phyloP scores from a whole-genome alignment of 352 stramenopile genomes.

The Phytophthora idaei region DNA sequence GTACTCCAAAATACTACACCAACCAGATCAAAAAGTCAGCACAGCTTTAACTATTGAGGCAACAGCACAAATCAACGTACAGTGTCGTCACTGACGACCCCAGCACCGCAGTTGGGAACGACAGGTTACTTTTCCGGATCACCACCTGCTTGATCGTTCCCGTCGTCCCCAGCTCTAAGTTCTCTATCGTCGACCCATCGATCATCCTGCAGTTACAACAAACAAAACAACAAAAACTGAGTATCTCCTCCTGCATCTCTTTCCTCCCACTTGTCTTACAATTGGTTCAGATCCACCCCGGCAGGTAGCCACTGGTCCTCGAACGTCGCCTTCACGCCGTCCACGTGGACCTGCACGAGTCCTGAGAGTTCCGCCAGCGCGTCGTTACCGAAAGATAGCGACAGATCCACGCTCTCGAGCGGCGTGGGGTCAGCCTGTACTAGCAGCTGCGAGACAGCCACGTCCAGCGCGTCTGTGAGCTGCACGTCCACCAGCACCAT shows the following conservation, averaged over 20 bases:
- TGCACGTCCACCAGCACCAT: conserved; percentile 35
- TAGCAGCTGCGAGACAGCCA: conserved; percentile 25
- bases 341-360: conserved; percentile 44
- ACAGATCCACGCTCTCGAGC: conserved; percentile 21
- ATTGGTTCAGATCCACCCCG: conserved; percentile 33
- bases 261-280: conserved; percentile 30
- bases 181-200: conserved; percentile 40
- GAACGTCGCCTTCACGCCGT: conserved; percentile 50
- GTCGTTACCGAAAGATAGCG: conserved; percentile 25
- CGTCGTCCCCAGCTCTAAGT: conserved; percentile 39
- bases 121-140: conserved; percentile 49
- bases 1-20: conserved; percentile 42
- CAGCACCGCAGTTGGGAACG: conserved; percentile 53
- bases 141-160: conserved; percentile 48
- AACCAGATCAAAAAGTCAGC: conserved; percentile 8
- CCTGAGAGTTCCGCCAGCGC: conserved; percentile 29
- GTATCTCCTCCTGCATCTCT: not conserved
- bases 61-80: conserved; percentile 24
- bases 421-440: conserved; percentile 20
- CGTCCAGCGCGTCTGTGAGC: conserved; percentile 23
- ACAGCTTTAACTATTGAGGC: not conserved
- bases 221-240: conserved; percentile 1
- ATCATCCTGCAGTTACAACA: conserved; percentile 43
- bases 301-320: conserved; percentile 44
- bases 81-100: conserved; percentile 34